A percentile compares a stretch with the other conserved stretches of the same genome.
These are phyloP conservation scores for Penicillium sp. DNA, from an alignment of 2,329 filamentous ascomycete genomes.

Conservation along the genomic window DNA sequence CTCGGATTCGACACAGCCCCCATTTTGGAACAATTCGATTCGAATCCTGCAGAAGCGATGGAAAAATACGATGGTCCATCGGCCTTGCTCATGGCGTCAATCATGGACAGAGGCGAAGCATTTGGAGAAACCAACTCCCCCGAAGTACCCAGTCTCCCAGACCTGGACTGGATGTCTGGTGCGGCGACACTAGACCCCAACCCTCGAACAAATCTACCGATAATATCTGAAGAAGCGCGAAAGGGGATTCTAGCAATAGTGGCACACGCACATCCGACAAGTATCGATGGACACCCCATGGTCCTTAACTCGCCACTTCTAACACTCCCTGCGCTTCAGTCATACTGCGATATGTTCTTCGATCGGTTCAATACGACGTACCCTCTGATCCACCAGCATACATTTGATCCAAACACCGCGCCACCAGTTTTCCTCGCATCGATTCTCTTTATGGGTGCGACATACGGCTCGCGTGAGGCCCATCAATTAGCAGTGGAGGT, in stretches of 20 bases:
- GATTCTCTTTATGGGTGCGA: conserved; percentile 61
- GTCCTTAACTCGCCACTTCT: conserved; percentile 54
- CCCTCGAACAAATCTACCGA: conserved; percentile 21
- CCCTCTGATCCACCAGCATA: conserved; percentile 59
- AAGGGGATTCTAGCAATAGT: conserved; percentile 52
- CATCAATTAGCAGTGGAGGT: conserved; percentile 63
- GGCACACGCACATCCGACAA: conserved; percentile 50
- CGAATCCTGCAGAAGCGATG: not conserved
- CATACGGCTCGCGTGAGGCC: conserved; percentile 59
- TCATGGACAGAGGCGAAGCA: conserved; percentile 19
- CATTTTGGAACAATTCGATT: conserved; percentile 21
- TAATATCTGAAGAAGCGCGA: conserved; percentile 35
- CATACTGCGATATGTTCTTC: conserved; percentile 61
- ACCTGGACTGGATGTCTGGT: conserved; percentile 34
- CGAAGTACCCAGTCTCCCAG: conserved; percentile 11
- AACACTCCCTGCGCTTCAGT: conserved; percentile 53
- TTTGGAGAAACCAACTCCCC: conserved; percentile 1
- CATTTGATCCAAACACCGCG: conserved; percentile 53
- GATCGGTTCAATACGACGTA: conserved; percentile 61
- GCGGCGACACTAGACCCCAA: conserved; percentile 10
- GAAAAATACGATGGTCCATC: conserved; percentile 26
- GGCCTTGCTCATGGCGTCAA: conserved; percentile 25
- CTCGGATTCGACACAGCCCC: conserved; percentile 26
- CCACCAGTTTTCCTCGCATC: conserved; percentile 57
- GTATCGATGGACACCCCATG: conserved; percentile 50